A percentile compares a stretch with the other conserved stretches of the same genome.
Conservation (phyloP, 1,284 basidiomycete genomes). For the Cutaneotrichosporon arboriforme region DNA sequence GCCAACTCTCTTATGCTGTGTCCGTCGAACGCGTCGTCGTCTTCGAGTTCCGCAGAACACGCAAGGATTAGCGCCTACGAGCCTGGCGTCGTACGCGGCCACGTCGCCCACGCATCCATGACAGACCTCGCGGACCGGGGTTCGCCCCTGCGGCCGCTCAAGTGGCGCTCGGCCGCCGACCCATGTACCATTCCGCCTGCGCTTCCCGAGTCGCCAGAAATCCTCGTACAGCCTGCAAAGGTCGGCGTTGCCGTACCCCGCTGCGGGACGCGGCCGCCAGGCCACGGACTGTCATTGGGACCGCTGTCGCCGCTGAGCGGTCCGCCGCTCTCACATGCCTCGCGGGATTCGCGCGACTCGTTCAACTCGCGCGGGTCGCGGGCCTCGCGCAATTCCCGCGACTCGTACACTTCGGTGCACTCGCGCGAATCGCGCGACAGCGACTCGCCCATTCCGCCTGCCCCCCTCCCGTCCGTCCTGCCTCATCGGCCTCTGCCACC, state of each 20-base stretch:
- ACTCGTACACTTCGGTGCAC: too few species aligned
- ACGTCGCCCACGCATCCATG: background rate
- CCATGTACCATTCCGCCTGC: background rate
- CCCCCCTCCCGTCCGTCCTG: background rate
- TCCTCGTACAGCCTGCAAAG: background rate
- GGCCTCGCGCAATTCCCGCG: too few species aligned
- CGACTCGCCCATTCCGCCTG: background rate
- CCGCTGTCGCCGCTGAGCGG: background rate
- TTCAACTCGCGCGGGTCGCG: too few species aligned
- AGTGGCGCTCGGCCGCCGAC: background rate
- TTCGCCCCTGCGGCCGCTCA: background rate
- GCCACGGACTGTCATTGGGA: background rate
- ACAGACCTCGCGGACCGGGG: background rate
- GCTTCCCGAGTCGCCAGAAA: slow-evolving; percentile 9
- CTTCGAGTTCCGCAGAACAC: too few species aligned
- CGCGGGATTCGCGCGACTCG: too few species aligned
- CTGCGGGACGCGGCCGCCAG: background rate
- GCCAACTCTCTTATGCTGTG: too few species aligned
- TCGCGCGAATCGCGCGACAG: background rate
- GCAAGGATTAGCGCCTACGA: background rate
- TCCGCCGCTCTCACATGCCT: too few species aligned
- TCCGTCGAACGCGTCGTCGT: too few species aligned
- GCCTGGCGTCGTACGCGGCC: too few species aligned
- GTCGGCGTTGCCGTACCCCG: background rate
- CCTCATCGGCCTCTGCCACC: background rate